Conservation (phyloP, 805 yeast species). For the Wickerhamomyces ciferrii region DNA sequence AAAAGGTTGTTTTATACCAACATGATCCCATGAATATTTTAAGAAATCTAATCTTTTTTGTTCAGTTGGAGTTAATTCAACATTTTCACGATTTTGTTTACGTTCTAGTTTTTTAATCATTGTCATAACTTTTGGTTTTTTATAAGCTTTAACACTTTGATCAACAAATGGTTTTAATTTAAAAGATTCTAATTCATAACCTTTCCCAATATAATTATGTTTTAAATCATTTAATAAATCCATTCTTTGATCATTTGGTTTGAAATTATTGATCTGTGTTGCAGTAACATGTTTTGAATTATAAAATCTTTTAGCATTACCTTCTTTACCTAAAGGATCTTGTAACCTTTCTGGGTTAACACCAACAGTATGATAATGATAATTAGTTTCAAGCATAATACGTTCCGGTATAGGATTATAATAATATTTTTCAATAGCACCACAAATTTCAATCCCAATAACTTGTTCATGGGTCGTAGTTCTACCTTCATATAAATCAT, state of each 20-base stretch:
- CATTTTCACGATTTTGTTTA: not conserved
- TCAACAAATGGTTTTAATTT: not conserved
- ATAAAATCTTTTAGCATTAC: not conserved
- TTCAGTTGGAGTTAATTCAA: not conserved
- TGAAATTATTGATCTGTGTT: not conserved
- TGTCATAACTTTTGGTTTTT: not conserved
- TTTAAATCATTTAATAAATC: not conserved
- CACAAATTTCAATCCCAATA: conserved; percentile 9
- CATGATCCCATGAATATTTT: not conserved
- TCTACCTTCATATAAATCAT: not conserved
- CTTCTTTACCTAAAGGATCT: not conserved
- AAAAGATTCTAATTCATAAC: not conserved
- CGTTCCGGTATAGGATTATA: not conserved
- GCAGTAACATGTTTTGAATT: not conserved
- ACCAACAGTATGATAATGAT: not conserved
- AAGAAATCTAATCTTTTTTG: not conserved
- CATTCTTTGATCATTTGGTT: not conserved
- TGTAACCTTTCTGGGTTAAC: not conserved
- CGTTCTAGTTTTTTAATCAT: not conserved
- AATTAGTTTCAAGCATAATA: not conserved
- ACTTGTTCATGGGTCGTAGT: conserved; percentile 19
- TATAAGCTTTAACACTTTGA: not conserved
- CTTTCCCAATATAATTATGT: not conserved
- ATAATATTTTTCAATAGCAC: not conserved
- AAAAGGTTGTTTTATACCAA: not conserved